Evolutionary conservation across 306 rosid species (phyloP).

Genomic region (Medicago arabica): DNA sequence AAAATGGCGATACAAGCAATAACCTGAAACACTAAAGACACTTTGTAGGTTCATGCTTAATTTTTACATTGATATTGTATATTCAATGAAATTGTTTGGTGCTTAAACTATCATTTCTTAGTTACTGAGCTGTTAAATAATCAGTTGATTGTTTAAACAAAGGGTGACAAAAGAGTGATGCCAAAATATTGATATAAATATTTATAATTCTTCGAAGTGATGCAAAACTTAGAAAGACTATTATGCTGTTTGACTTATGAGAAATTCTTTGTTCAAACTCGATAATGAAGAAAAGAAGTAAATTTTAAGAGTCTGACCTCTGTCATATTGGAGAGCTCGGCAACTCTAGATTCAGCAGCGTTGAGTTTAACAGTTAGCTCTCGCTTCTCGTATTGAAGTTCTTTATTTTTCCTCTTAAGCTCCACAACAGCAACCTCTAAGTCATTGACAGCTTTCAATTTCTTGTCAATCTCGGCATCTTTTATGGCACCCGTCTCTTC

Average conservation of each 20-base stretch:
- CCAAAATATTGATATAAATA: slow-evolving; percentile 4
- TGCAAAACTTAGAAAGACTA: slow-evolving; percentile 35
- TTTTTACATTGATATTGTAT: not conserved
- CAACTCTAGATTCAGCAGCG: slow-evolving; percentile 68
- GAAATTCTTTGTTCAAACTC: slow-evolving; percentile 2
- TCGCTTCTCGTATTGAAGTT: slow-evolving; percentile 85
- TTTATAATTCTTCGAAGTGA: not conserved
- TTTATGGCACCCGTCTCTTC: slow-evolving; percentile 79
- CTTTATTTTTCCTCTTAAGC: slow-evolving; percentile 83
- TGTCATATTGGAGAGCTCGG: slow-evolving; percentile 71
- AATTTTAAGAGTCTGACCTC: slow-evolving; percentile 61
- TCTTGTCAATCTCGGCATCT: slow-evolving; percentile 76
- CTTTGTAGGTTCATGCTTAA: not conserved
- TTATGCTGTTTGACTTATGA: not conserved
- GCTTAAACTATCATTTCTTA: slow-evolving; percentile 12
- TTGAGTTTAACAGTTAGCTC: slow-evolving; percentile 74
- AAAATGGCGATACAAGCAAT: not conserved
- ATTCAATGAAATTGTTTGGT: slow-evolving; percentile 1
- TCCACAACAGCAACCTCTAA: slow-evolving; percentile 77
- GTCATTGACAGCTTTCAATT: slow-evolving; percentile 72
- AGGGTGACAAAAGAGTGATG: slow-evolving; percentile 5
- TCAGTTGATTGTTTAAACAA: slow-evolving; percentile 10
- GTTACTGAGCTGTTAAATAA: not conserved
- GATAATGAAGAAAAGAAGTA: slow-evolving; percentile 27
- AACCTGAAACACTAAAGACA: not conserved